A percentile compares a stretch with the other conserved stretches of the same genome.
Evolutionary conservation across 768 basidiomycete species (phyloP).

Genomic region (Suillus luteus): DNA sequence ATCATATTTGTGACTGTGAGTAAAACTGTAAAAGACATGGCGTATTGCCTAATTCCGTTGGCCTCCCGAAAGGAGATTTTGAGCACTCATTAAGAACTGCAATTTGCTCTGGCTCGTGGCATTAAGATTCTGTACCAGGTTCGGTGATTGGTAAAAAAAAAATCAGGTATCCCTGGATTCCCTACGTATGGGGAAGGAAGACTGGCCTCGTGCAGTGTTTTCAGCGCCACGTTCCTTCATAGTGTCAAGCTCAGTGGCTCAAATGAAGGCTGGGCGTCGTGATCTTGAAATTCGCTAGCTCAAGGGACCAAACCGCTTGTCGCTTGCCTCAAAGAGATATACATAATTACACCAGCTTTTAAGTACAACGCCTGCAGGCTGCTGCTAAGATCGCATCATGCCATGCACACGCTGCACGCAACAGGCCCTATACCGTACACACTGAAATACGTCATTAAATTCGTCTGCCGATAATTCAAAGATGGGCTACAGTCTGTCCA

Average conservation of each 20-base stretch:
- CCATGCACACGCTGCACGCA: neutral
- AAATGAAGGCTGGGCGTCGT: neutral
- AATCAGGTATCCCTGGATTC: neutral
- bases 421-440: neutral
- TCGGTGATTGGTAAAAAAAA: constrained; percentile 1
- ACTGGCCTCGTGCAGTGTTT: constrained; percentile 1
- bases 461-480: neutral
- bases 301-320: neutral
- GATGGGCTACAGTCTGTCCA: neutral
- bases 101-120: neutral
- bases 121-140: too few species aligned
- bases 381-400: neutral
- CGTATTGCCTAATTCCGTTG: neutral
- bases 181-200: constrained; percentile 4
- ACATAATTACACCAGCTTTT: neutral
- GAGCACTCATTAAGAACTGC: neutral
- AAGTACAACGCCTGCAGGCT: constrained; percentile 2
- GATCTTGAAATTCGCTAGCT: neutral
- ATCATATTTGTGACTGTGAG: neutral
- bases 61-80: neutral
- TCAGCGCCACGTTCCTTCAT: neutral
- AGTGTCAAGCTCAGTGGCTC: neutral
- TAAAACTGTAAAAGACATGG: neutral
- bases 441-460: constrained; percentile 6
- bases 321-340: neutral